phyloP scores from a whole-genome alignment of 495 filamentous ascomycete genomes.

The Neurospora tetrasperma region DNA sequence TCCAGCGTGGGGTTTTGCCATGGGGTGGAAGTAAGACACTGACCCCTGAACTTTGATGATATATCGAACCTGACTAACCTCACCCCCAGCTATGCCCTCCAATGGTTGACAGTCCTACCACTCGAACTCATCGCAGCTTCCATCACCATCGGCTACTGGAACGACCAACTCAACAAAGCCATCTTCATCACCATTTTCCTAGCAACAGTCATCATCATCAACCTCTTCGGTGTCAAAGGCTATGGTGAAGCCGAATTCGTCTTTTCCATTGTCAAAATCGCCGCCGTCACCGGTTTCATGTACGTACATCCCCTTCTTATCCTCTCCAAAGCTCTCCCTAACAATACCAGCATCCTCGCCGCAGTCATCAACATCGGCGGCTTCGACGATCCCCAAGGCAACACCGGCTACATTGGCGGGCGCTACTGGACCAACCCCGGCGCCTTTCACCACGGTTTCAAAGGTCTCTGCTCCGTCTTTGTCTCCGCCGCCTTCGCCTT shows the following conservation, averaged over 20 bases:
- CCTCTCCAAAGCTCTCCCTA: too few relatives aligned
- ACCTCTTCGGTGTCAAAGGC: constrained; percentile 75
- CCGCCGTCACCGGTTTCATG: constrained; percentile 84
- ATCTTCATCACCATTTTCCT: constrained; percentile 85
- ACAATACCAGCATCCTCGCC: constrained; percentile 51
- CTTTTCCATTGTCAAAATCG: constrained; percentile 77
- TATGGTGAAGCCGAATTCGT: constrained; percentile 90
- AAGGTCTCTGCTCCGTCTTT: constrained; percentile 86
- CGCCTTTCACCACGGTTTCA: constrained; percentile 87
- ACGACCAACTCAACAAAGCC: constrained; percentile 51
- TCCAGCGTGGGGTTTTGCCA: constrained; percentile 94
- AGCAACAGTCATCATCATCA: constrained; percentile 61
- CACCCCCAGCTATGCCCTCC: constrained; percentile 55
- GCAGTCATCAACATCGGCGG: constrained; percentile 74
- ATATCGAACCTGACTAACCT: neutral
- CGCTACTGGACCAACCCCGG: constrained; percentile 75
- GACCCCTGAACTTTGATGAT: neutral
- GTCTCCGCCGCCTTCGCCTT: constrained; percentile 92
- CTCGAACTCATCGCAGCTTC: constrained; percentile 87
- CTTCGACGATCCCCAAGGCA: constrained; percentile 34
- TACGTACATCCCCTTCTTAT: too few relatives aligned
- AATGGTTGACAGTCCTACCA: constrained; percentile 85
- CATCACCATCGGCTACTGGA: constrained; percentile 84
- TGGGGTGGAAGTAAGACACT: constrained; percentile 78
- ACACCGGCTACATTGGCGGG: constrained; percentile 66